Percentiles rank a stretch among this genome's conserved stretches.
Conservation (phyloP, 2,329 filamentous ascomycete species). For the Stagonosporopsis chrysanthemi region DNA sequence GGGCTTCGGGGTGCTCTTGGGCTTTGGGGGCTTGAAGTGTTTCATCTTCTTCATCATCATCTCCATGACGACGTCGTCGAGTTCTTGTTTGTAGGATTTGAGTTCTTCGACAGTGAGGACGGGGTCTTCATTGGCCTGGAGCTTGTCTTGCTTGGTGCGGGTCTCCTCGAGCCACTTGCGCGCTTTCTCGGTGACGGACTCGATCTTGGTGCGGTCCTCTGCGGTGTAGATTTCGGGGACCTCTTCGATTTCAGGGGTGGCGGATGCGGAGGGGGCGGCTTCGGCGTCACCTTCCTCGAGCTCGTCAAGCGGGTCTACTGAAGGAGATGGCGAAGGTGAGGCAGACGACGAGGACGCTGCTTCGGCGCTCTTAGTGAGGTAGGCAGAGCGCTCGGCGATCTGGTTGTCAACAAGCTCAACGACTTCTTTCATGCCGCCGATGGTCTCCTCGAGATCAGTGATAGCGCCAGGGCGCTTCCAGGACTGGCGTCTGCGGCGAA, state of each 20-base stretch:
- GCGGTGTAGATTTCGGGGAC: slow-evolving; percentile 68
- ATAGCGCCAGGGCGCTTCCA: slow-evolving; percentile 74
- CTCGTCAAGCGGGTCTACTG: slow-evolving; percentile 66
- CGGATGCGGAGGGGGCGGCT: slow-evolving; percentile 50
- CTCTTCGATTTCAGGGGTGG: slow-evolving; percentile 37
- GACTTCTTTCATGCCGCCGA: slow-evolving; percentile 76
- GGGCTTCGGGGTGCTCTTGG: slow-evolving; percentile 43
- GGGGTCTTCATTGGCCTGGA: slow-evolving; percentile 72
- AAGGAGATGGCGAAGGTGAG: slow-evolving; percentile 54
- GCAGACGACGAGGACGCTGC: slow-evolving; percentile 53
- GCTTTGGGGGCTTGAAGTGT: slow-evolving; percentile 53
- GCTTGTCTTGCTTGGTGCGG: slow-evolving; percentile 72
- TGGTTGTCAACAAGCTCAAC: slow-evolving; percentile 73
- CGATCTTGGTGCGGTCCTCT: slow-evolving; percentile 73
- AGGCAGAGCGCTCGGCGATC: slow-evolving; percentile 72
- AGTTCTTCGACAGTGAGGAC: slow-evolving; percentile 74
- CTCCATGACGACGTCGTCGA: slow-evolving; percentile 74
- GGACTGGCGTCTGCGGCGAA: slow-evolving; percentile 76
- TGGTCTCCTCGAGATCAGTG: slow-evolving; percentile 70
- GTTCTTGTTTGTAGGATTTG: slow-evolving; percentile 70
- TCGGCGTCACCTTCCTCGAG: slow-evolving; percentile 74
- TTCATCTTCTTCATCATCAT: slow-evolving; percentile 68
- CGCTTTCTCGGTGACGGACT: slow-evolving; percentile 68
- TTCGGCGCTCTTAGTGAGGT: slow-evolving; percentile 51
- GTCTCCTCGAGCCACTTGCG: slow-evolving; percentile 78